A percentile compares a stretch with the other conserved stretches of the same genome.
Evolutionary conservation across 192 early-diverging fungal species (phyloP).

Genomic region (Umbelopsis sp.): DNA sequence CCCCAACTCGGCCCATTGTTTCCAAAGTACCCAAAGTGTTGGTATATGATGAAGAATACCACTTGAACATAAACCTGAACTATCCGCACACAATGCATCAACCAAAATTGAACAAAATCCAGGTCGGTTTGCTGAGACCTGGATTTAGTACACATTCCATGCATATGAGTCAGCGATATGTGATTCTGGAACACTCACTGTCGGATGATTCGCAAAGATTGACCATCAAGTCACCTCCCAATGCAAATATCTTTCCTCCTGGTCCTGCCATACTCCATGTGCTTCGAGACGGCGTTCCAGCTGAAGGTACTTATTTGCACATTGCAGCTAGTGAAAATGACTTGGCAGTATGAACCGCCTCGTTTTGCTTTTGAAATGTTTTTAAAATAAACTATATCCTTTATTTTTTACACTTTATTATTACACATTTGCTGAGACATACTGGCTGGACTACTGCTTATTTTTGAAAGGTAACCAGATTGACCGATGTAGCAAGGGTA

Average conservation of each 20-base stretch:
- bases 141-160: slow-evolving; percentile 59
- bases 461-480: neutral
- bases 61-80: slow-evolving; percentile 42
- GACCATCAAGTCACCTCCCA: slow-evolving; percentile 47
- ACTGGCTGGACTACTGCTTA: too few relatives aligned
- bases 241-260: slow-evolving; percentile 57
- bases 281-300: slow-evolving; percentile 52
- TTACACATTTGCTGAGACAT: too few relatives aligned
- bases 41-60: slow-evolving; percentile 37
- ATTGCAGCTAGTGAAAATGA: slow-evolving; percentile 7
- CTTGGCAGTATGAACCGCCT: neutral
- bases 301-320: slow-evolving; percentile 19
- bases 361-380: neutral
- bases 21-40: slow-evolving; percentile 44
- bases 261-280: slow-evolving; percentile 55
- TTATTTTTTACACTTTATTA: too few relatives aligned
- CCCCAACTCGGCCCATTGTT: slow-evolving; percentile 30
- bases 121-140: slow-evolving; percentile 46
- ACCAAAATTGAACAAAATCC: slow-evolving; percentile 22
- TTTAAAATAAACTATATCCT: too few relatives aligned
- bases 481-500: neutral
- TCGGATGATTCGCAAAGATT: slow-evolving; percentile 27
- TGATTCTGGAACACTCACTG: slow-evolving; percentile 31
- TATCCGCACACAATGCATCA: slow-evolving; percentile 25
- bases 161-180: slow-evolving; percentile 59